A percentile compares a stretch with the other conserved stretches of the same genome.
Conservation (phyloP, 441 rosid species). For the Aquilaria agallochum region DNA sequence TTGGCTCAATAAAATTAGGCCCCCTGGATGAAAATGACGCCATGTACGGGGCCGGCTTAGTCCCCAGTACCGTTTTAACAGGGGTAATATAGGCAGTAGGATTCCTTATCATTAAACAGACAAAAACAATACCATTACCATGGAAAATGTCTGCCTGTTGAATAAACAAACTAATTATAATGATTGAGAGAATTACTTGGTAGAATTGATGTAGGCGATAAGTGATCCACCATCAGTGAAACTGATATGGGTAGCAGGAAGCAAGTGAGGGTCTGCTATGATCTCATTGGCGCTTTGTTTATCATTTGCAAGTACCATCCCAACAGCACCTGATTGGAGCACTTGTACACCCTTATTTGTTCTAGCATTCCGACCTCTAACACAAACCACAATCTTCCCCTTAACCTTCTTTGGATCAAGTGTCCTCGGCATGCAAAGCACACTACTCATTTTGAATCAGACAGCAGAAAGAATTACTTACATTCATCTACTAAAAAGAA, state of each 20-base stretch:
- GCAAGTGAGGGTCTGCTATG: conserved; percentile 19
- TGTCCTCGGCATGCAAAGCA: conserved; percentile 33
- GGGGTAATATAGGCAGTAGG: conserved; percentile 37
- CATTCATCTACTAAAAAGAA: background rate
- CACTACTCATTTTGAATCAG: background rate
- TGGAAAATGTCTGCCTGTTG: no score
- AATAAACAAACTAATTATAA: no score
- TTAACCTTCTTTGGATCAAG: conserved; percentile 24
- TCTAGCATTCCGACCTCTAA: conserved; percentile 14
- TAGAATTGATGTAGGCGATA: conserved; percentile 46
- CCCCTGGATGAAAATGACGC: conserved; percentile 55
- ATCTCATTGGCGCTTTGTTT: conserved; percentile 26
- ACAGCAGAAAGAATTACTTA: background rate
- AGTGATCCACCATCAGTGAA: conserved; percentile 49
- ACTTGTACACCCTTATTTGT: conserved; percentile 24
- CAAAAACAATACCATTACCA: no score
- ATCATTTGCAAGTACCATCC: conserved; percentile 33
- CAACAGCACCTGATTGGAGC: conserved; percentile 37
- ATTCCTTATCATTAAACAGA: conserved; percentile 23
- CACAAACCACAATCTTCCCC: conserved; percentile 45
- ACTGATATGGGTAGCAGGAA: conserved; percentile 31
- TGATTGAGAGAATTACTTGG: conserved; percentile 20
- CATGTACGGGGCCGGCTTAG: conserved; percentile 29
- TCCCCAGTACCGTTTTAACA: conserved; percentile 32
- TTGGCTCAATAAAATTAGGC: conserved; percentile 42